Evolutionary conservation across 176 grass and related monocot genomes (phyloP), one percentile per base, ranked within the genome.

Genomic region (Neostapfia colusana): DNA sequence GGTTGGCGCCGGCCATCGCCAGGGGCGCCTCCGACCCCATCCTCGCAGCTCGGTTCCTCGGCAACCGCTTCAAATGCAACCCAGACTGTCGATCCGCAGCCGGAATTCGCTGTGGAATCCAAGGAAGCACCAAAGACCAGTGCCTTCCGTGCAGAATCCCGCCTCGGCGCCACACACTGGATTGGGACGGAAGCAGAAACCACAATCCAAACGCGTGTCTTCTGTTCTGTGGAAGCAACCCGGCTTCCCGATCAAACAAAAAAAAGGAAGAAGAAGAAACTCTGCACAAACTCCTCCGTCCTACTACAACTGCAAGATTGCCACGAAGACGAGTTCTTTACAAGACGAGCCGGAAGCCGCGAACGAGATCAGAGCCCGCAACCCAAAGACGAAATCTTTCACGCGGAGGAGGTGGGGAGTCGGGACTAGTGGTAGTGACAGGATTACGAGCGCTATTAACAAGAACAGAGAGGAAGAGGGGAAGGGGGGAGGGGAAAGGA

Each of bases 11-110:
- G 15, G 51, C 36, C 20, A 10, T n/a, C 37, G 72, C 83, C 89
- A 88, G 82, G 85, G 89, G 61, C 69, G 71, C 63, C 44, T 84
- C 75, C 76, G 76, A 40, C 8, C 44, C 76, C 76, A 66, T 58
- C 73, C 15, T 36, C 43, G 2, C 62, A 27, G 35, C 25, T 14
- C 62, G 4, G 60, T 5, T 44, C 14, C 43, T 12, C 8, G 35
- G 70, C 55, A 55, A n/a, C 63, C 63, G 44, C 46, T 25, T 1
- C 55, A 67, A 84, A 84, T 70, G 86, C 64, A 11, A 58, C 5
- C 35, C 3, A 55, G 31, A 49, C 67, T 1, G 72, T 45, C 55
- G 40, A 38, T 14, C 12, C 38, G 31, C 61, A 45, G 49, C 50
- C 46, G 40, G 58, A 36, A 72, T 49, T 76, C 23, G 77, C 55